Percentiles rank a stretch among this genome's conserved stretches.
Conservation (phyloP, 495 filamentous ascomycete species). For the Annulohypoxylon stygium region DNA sequence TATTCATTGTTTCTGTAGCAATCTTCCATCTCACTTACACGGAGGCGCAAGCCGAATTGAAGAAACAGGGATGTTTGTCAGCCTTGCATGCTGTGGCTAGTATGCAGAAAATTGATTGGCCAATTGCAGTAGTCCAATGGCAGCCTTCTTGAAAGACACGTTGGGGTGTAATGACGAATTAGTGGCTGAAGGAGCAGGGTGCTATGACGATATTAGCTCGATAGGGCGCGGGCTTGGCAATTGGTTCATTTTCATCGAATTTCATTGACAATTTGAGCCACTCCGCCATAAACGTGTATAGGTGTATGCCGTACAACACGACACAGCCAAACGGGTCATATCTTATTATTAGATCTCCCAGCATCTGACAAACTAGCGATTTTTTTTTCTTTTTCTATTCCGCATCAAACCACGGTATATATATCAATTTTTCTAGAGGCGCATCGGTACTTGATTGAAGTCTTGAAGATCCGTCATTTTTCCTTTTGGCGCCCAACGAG, state of each 20-base stretch:
- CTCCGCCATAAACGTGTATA: constrained; percentile 16
- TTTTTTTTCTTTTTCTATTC: constrained; percentile 30
- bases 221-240: not conserved
- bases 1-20: not conserved
- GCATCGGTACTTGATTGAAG: constrained; percentile 20
- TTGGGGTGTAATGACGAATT: constrained; percentile 44
- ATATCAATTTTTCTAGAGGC: not conserved
- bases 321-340: constrained; percentile 36
- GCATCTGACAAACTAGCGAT: constrained; percentile 33
- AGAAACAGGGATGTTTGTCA: not conserved
- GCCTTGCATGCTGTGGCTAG: constrained; percentile 46
- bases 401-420: constrained; percentile 31
- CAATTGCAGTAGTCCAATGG: constrained; percentile 36
- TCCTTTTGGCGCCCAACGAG: constrained; percentile 32
- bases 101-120: constrained; percentile 17
- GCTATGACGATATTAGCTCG: constrained; percentile 19
- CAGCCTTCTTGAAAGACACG: constrained; percentile 41
- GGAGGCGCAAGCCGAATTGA: not conserved
- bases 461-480: not conserved
- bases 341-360: constrained; percentile 36
- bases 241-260: constrained; percentile 16
- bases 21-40: not conserved
- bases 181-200: constrained; percentile 44
- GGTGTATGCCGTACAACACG: constrained; percentile 29
- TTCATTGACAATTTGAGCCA: constrained; percentile 4